These are phyloP conservation scores for Stephania japonica DNA, from an alignment of 164 flowering plant genomes.

Conservation along the genomic window DNA sequence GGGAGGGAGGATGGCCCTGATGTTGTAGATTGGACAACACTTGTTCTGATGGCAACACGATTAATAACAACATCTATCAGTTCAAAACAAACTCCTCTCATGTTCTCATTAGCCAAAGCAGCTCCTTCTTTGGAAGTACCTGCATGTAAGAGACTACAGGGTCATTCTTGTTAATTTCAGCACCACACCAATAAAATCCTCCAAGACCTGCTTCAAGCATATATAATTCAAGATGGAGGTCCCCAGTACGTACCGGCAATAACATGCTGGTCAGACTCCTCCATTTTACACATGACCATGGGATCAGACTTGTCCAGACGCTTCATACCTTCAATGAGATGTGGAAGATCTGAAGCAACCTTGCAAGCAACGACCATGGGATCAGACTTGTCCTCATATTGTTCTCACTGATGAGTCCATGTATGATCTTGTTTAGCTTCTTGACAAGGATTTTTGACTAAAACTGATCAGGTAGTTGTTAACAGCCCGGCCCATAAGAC, in stretches of 20 bases:
- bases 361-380: no score
- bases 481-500: no score
- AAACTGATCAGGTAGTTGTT: no score
- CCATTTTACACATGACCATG: conserved; percentile 30
- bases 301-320: conserved; percentile 35
- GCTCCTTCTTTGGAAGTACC: conserved; percentile 34
- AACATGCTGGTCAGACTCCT: conserved; percentile 33
- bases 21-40: conserved; percentile 46
- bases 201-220: conserved; percentile 26
- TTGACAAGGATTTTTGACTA: no score
- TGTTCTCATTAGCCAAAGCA: conserved; percentile 31
- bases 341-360: conserved; percentile 34
- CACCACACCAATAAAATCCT: conserved; percentile 33
- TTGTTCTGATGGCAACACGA: conserved; percentile 32
- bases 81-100: conserved; percentile 34
- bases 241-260: conserved; percentile 34
- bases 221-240: conserved; percentile 31
- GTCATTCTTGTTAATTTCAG: conserved; percentile 18
- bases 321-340: conserved; percentile 33
- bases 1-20: conserved; percentile 53
- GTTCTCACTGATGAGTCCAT: no score
- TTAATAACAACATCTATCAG: conserved; percentile 35
- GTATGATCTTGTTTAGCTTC: no score
- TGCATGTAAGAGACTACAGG: conserved; percentile 29
- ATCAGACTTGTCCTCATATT: no score